Percentiles rank a stretch among this genome's conserved stretches.
Evolutionary conservation across 169 alveolate genomes (phyloP).

Genomic region (Cryptosporidium tyzzeri): DNA sequence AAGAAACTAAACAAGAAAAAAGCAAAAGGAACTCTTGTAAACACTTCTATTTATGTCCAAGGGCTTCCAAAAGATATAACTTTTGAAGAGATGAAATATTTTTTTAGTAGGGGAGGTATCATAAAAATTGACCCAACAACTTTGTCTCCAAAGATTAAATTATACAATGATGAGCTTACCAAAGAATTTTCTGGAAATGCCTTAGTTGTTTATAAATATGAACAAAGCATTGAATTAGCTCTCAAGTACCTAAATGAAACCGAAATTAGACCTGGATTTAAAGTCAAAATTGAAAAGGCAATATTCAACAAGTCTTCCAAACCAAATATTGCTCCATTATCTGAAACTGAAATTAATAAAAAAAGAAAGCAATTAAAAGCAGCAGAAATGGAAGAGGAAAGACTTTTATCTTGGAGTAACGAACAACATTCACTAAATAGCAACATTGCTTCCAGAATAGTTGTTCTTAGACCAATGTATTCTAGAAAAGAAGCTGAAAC

Average conservation of each 20-base stretch:
- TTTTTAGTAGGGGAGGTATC: conserved; percentile 85
- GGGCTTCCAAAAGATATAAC: conserved; percentile 86
- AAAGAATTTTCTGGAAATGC: conserved; percentile 87
- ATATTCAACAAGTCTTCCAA: conserved; percentile 31
- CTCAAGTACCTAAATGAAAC: conserved; percentile 84
- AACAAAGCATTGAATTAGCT: conserved; percentile 85
- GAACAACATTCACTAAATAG: conserved; percentile 25
- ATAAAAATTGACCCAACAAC: conserved; percentile 86
- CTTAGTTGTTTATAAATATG: conserved; percentile 83
- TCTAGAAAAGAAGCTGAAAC: conserved; percentile 74
- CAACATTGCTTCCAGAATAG: conserved; percentile 29
- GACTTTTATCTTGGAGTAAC: conserved; percentile 69
- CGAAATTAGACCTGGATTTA: conserved; percentile 82
- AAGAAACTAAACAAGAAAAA: conserved; percentile 8
- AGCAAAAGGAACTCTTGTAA: conserved; percentile 32
- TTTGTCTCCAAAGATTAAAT: conserved; percentile 80
- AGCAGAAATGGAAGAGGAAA: conserved; percentile 73
- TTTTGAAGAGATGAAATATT: conserved; percentile 79
- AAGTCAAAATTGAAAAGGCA: conserved; percentile 81
- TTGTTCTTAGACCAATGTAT: conserved; percentile 66
- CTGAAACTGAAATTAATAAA: conserved; percentile 17
- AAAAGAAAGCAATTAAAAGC: conserved; percentile 56
- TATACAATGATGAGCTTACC: conserved; percentile 80
- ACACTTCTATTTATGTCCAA: conserved; percentile 84
- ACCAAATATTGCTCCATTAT: background rate